Evolutionary conservation across 2,329 filamentous ascomycete species (phyloP), one percentile per base, ranked within the genome.

Genomic region (Colletotrichum caudatum): DNA sequence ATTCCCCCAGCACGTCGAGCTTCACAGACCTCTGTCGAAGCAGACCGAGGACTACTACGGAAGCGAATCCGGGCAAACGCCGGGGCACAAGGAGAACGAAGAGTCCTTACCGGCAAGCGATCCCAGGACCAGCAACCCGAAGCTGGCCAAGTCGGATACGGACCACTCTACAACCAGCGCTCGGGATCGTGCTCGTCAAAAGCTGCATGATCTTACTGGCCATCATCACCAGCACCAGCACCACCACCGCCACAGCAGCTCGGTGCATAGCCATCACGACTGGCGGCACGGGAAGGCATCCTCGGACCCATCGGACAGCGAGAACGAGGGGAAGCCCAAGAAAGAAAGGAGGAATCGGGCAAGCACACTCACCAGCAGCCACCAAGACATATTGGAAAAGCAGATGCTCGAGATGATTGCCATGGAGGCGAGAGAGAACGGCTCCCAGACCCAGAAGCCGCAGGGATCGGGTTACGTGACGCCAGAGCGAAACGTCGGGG

Each of bases 341-440:
- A 81, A 81, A 35, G 82, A 78, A 60, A 79, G 78, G 74, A 79
- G 82, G 62, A 79, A 76, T 29, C 84, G 84, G 48, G 82, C 79
- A 20, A 84, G 82, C 14, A 89, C 86, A 1, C 82, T 85, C 66
- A 84, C 84, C 58, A 86, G 84, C 74, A 84, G 80, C 56, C 83
- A 82, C 33, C 86, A 85, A 72, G 86, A 89, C 68, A 80, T 90
- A 16, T 79, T 91, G 16, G 87, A 89, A 73, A 89, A 88, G 77
- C 89, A 90, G 76, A 90, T 91, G 88, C 80, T 86, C 69, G 88
- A 90, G 69, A 87, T 90, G 81, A 84, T 90, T 71, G 86, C 86
- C 7, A 84, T 84, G 72, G 88, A 91, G 76, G 84, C 83, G 7
- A 79, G 80, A 16, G 83, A 84, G 54, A 80, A 81, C 51, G 83